Base-by-base conservation (phyloP, 352 stramenopile genomes). In the Pythium pyrilobum region DNA sequence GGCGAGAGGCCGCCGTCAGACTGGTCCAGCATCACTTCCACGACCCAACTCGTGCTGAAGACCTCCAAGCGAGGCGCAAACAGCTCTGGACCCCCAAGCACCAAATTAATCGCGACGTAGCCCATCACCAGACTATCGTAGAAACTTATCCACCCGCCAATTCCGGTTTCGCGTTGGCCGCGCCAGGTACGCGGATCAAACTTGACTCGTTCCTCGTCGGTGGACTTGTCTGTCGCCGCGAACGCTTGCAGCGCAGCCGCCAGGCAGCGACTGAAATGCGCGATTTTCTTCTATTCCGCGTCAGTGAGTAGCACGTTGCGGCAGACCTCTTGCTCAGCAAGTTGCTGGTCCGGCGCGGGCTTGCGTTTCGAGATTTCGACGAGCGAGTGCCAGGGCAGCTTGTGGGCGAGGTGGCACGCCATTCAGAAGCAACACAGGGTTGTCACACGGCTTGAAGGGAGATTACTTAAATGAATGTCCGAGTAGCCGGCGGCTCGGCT, bases 71-170 rank as follows among this genome's bases (percentile, higher is more conserved):
- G 24, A 18, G 27, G n/a, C 10, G 16, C 31, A n/a, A 46, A 39
- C 12, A 29, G 25, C 1, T 27, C 27, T 2, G 56, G 56, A 25
- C 59, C 47, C 5, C n/a, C 18, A 10, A 64, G 49, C 13, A 64
- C 7, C 40, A 59, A 16, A 29, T 64, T 64, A 15, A 64, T 47
- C 21, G 48, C 39, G 16, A 64, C 10, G 33, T 64, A 64, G 24
- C 56, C 56, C 6, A 27, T 8, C 20, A 62, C 5, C 9, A 62
- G 11, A 33, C 54, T 62, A 27, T 56, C 20, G 38, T 56, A 56
- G 38, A 39, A 56, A 3, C 44, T 44, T 0, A 23, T 44, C 23
- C 28, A 47, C 1, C 34, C 48, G 28, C 34, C 48, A 9, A 48
- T 48, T 2, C 13, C 33, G n/a, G n/a, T n/a, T n/a, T n/a, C n/a